Conservation (phyloP, 1,139 yeast species). For the Geotrichum phurueaensis region DNA sequence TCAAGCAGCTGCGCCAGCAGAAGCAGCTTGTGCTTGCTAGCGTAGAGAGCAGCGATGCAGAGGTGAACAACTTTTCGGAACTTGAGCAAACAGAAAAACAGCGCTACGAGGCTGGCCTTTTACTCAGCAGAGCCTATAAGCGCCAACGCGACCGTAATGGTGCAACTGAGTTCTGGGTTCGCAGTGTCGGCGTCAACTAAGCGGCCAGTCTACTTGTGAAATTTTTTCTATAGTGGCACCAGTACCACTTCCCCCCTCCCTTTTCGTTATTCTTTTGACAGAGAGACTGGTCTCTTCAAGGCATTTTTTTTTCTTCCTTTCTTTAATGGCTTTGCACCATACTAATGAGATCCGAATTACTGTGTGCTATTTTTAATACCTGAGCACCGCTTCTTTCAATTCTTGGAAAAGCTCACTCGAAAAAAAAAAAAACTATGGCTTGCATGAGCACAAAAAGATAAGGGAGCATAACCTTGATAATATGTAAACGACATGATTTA, state of each 20-base stretch:
- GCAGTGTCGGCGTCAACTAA: conserved; percentile 12
- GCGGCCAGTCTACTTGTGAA: not conserved
- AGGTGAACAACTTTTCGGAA: conserved; percentile 6
- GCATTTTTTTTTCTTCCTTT: not conserved
- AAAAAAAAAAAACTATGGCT: too few relatives aligned
- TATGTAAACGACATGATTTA: too few relatives aligned
- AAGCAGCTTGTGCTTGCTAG: not conserved
- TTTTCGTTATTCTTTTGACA: not conserved
- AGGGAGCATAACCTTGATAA: too few relatives aligned
- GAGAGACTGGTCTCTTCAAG: not conserved
- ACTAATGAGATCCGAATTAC: not conserved
- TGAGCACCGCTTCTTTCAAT: not conserved
- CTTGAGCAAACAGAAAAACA: conserved; percentile 25
- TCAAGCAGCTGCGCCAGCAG: conserved; percentile 2
- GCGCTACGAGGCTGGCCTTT: conserved; percentile 28
- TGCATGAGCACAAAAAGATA: too few relatives aligned
- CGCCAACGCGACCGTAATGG: conserved; percentile 22
- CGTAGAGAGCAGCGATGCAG: not conserved
- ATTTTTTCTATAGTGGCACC: not conserved
- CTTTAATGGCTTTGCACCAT: not conserved
- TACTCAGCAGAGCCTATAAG: conserved; percentile 27
- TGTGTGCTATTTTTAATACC: not conserved
- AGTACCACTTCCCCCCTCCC: not conserved
- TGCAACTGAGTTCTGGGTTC: conserved; percentile 29
- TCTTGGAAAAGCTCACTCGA: too few relatives aligned